Evolutionary conservation across 805 yeast species (phyloP), one percentile per base, ranked within the genome.

Genomic region (Myxozyma neotropica): DNA sequence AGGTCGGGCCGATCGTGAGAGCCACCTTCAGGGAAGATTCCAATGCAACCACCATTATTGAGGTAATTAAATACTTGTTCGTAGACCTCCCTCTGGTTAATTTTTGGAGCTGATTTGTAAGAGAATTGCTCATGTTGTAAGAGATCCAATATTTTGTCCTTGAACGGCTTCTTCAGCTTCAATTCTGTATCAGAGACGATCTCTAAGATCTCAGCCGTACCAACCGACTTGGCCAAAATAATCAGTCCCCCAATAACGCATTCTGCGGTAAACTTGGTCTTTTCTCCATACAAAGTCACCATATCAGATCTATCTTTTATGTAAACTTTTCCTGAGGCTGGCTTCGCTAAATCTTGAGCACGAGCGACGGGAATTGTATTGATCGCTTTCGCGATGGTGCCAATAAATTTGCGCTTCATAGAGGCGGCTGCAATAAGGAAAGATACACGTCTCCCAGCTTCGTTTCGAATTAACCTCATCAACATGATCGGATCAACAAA

Each of bases 1-100:
- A 93, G 75, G 64, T 90, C 95, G 0, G 98, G 85, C 66, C 99
- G 80, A 73, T 93, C 99, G 70, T 93, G 99, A 12, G 97, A 90
- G 0, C 99, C 99, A 59, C 99, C 99, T 77, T 94, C 99, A 7
- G 99, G 97, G 76, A 91, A 94, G 46, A 94, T 89, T 10, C 98
- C 98, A 36, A 94, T 75, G 63, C 95, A 89, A 57, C 88, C 83
- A 43, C 94, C 91, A 59, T 83, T 80, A 19, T 89, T 81, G 63
- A 94, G 79, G 72, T 90, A 96, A 51, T 86, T 83, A 72, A 92
- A 94, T 2, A 94, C 98, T 64, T 81, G 80, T 55, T 87, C 82
- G 73, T 90, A 94, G 56, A 94, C 96, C 46, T 79, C 78, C 17
- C 89, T 81, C 74, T 94, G 97, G 73, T 94, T 91, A 57, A 94